These are phyloP conservation scores for Madurella fahalii DNA, from an alignment of 2,329 filamentous ascomycete genomes.

Conservation along the genomic window DNA sequence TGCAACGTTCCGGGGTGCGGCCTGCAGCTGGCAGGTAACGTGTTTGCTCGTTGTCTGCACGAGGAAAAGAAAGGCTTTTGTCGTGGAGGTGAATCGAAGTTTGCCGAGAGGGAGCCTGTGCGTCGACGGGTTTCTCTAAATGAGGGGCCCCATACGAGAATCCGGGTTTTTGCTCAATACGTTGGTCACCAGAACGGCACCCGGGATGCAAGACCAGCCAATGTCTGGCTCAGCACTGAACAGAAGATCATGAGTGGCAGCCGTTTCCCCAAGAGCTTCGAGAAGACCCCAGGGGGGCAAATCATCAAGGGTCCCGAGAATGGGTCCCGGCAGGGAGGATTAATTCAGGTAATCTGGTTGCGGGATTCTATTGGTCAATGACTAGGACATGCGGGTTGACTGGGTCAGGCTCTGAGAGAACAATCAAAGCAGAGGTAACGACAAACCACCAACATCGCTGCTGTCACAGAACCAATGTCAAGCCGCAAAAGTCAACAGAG, in stretches of 20 bases:
- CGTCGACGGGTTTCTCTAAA: not conserved
- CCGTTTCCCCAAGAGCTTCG: slow-evolving; percentile 11
- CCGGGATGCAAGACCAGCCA: slow-evolving; percentile 5
- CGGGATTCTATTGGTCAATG: slow-evolving; percentile 10
- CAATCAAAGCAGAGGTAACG: not conserved
- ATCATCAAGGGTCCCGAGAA: not conserved
- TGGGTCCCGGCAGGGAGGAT: not conserved
- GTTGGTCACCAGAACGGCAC: not conserved
- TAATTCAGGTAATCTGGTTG: slow-evolving; percentile 12
- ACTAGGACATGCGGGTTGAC: slow-evolving; percentile 1
- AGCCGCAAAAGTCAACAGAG: too few relatives aligned
- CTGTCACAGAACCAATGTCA: too few relatives aligned
- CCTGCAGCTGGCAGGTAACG: not conserved
- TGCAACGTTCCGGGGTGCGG: not conserved
- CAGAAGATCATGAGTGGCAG: slow-evolving; percentile 5
- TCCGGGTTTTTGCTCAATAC: too few relatives aligned
- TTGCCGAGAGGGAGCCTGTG: not conserved
- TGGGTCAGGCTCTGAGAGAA: slow-evolving; percentile 1
- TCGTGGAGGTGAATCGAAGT: not conserved
- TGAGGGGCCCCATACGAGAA: too few relatives aligned
- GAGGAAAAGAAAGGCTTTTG: not conserved
- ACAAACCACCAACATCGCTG: not conserved
- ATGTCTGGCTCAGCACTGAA: not conserved
- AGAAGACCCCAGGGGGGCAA: slow-evolving; percentile 14
- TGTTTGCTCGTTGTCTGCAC: not conserved